phyloP scores from a whole-genome alignment of 805 yeast species.

The Torulaspora indica region DNA sequence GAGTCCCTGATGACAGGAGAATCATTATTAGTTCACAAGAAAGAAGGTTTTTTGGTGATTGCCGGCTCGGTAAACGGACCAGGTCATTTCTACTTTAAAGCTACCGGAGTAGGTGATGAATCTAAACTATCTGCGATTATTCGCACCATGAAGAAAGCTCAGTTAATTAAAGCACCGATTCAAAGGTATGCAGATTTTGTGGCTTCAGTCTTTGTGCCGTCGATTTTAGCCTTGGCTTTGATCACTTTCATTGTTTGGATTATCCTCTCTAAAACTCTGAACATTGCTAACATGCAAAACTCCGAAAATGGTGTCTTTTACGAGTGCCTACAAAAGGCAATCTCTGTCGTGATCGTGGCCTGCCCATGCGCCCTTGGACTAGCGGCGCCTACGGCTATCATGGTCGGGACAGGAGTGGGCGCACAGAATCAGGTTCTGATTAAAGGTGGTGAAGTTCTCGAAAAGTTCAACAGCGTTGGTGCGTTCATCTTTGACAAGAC shows the following conservation, averaged over 20 bases:
- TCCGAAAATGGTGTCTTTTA: slow-evolving; percentile 51
- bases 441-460: slow-evolving; percentile 89
- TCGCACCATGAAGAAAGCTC: slow-evolving; percentile 81
- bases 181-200: slow-evolving; percentile 82
- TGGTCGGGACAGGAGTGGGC: slow-evolving; percentile 98
- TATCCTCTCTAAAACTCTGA: slow-evolving; percentile 35
- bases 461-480: slow-evolving; percentile 58
- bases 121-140: slow-evolving; percentile 88
- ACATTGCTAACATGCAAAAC: slow-evolving; percentile 49
- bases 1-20: slow-evolving; percentile 94
- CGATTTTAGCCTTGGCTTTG: slow-evolving; percentile 56
- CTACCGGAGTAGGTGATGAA: slow-evolving; percentile 68
- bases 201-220: slow-evolving; percentile 82
- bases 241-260: slow-evolving; percentile 66
- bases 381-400: slow-evolving; percentile 97
- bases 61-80: slow-evolving; percentile 91
- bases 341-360: slow-evolving; percentile 92
- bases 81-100: slow-evolving; percentile 63
- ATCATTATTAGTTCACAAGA: slow-evolving; percentile 66
- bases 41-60: slow-evolving; percentile 56
- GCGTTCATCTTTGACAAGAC: slow-evolving; percentile 87
- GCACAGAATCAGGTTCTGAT: slow-evolving; percentile 84
- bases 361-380: slow-evolving; percentile 98
- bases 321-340: slow-evolving; percentile 71
- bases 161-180: slow-evolving; percentile 81